Evolutionary conservation across 2,329 filamentous ascomycete genomes (phyloP).

Genomic region (Penicillium verrucosum): DNA sequence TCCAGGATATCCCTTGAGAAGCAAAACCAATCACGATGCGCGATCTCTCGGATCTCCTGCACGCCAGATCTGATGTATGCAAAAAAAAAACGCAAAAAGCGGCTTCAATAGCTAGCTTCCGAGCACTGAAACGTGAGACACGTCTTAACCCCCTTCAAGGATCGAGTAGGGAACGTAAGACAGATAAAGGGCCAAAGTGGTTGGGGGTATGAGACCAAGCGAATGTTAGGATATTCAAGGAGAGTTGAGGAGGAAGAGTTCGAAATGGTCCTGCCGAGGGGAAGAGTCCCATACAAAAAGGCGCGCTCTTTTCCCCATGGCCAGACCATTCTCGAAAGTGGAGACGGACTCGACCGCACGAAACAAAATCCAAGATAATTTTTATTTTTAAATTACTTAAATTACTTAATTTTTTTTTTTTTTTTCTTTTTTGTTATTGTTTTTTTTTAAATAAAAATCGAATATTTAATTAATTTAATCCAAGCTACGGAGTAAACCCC

Average conservation of each 20-base stretch:
- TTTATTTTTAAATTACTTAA: background rate
- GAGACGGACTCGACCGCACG: background rate
- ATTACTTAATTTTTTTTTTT: no score
- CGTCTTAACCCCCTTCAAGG: conserved; percentile 4
- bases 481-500: background rate
- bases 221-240: background rate
- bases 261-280: background rate
- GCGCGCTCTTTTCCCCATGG: background rate
- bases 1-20: conserved; percentile 3
- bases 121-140: conserved; percentile 12
- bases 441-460: background rate
- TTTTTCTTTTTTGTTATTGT: background rate
- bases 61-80: conserved; percentile 15
- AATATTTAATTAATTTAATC: background rate
- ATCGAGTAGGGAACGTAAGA: background rate
- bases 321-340: background rate
- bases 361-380: background rate
- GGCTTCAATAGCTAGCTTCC: conserved; percentile 4
- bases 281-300: conserved; percentile 5
- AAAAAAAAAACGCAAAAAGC: conserved; percentile 6
- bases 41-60: conserved; percentile 8
- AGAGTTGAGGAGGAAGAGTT: background rate
- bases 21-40: conserved; percentile 2
- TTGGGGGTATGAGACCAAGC: background rate
- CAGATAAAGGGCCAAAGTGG: background rate